Evolutionary conservation across 305 asterid genomes (phyloP).

Genomic region (Fraxinus xanthoxyloides): DNA sequence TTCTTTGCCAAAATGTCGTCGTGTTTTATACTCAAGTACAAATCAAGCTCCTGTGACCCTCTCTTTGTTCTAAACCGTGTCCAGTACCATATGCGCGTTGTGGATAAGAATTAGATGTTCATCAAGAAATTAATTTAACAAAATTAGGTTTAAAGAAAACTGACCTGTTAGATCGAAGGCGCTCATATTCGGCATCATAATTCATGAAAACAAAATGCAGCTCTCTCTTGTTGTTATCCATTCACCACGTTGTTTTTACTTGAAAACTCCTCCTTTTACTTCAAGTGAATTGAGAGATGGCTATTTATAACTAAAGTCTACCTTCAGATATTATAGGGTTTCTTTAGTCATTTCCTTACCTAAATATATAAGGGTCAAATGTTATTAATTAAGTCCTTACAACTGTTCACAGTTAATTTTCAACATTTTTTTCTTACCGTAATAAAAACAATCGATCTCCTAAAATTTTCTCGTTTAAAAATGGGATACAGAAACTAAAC

Average conservation of each 20-base stretch:
- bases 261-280: background rate
- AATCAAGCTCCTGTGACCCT: constrained; percentile 65
- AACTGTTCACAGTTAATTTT: no score
- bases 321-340: background rate
- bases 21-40: constrained; percentile 76
- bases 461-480: background rate
- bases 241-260: background rate
- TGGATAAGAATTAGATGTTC: background rate
- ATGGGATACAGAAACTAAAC: background rate
- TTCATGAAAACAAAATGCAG: constrained; percentile 82
- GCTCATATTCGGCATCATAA: constrained; percentile 78
- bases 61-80: constrained; percentile 43
- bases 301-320: constrained; percentile 39
- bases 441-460: background rate
- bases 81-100: background rate
- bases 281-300: constrained; percentile 12
- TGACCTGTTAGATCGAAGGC: constrained; percentile 73
- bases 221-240: constrained; percentile 44
- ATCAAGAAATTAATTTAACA: background rate
- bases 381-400: background rate
- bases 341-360: background rate
- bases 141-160: background rate
- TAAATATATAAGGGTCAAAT: background rate
- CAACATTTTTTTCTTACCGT: no score
- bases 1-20: constrained; percentile 59